These are phyloP conservation scores for Nymphaea colorata DNA, from an alignment of 164 flowering plant species.

Conservation along the genomic window DNA sequence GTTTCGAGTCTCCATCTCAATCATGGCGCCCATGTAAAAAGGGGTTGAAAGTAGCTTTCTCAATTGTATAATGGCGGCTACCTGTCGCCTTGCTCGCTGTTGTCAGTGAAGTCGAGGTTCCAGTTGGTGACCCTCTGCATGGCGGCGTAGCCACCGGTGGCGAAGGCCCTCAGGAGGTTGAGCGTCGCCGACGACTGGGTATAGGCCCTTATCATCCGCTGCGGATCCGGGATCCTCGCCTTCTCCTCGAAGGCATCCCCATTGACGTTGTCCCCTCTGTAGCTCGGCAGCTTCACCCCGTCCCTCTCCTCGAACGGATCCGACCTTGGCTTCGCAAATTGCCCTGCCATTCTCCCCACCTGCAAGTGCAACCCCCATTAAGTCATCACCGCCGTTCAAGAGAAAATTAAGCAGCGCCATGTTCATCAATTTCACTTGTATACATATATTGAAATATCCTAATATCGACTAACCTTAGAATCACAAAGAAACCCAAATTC, in stretches of 20 bases:
- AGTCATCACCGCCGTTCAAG: no score
- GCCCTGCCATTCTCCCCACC: slow-evolving; percentile 99
- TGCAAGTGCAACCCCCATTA: slow-evolving; percentile 7
- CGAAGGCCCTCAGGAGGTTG: slow-evolving; percentile 80
- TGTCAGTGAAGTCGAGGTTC: slow-evolving; percentile 84
- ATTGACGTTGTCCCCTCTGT: slow-evolving; percentile 83
- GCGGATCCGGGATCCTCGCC: slow-evolving; percentile 72
- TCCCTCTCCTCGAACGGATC: slow-evolving; percentile 68
- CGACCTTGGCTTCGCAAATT: slow-evolving; percentile 92
- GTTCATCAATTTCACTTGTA: no score
- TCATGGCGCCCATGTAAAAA: no score
- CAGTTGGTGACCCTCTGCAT: slow-evolving; percentile 93
- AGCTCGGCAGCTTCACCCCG: slow-evolving; percentile 87
- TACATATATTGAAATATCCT: no score
- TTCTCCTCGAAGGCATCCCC: slow-evolving; percentile 72
- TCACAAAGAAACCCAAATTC: not conserved
- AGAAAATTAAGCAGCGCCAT: no score
- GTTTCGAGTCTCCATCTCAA: not conserved
- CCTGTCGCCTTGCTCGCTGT: slow-evolving; percentile 94
- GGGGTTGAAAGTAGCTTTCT: not conserved
- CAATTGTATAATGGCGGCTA: slow-evolving; percentile 4
- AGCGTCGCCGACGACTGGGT: slow-evolving; percentile 82
- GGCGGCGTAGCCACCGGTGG: slow-evolving; percentile 94
- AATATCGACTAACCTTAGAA: not conserved
- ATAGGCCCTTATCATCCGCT: slow-evolving; percentile 82